These are phyloP conservation scores for Lentinula aciculospora DNA, from an alignment of 768 basidiomycete species.

Conservation along the genomic window DNA sequence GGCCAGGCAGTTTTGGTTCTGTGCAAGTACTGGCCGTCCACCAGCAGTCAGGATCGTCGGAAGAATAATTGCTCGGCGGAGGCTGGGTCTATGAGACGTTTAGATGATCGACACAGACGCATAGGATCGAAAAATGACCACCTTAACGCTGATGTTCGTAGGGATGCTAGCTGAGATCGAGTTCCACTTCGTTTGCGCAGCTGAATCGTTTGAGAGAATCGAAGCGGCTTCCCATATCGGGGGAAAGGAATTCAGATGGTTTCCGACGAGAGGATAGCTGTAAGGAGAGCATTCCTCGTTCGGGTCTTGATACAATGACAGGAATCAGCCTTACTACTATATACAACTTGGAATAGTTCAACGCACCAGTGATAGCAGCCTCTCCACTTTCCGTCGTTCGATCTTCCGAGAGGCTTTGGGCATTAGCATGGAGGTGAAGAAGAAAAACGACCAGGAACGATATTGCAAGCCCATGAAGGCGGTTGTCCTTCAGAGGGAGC, in stretches of 20 bases:
- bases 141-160: slow-evolving; percentile 37
- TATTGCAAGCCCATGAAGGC: neutral
- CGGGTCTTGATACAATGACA: slow-evolving; percentile 19
- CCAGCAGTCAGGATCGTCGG: slow-evolving; percentile 46
- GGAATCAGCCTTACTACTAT: too few relatives aligned
- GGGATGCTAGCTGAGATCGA: slow-evolving; percentile 39
- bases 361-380: slow-evolving; percentile 30
- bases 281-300: slow-evolving; percentile 38
- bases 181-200: slow-evolving; percentile 37
- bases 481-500: too few relatives aligned
- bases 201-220: slow-evolving; percentile 36
- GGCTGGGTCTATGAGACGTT: slow-evolving; percentile 3
- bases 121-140: slow-evolving; percentile 11
- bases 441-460: neutral
- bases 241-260: slow-evolving; percentile 33
- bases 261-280: slow-evolving; percentile 28
- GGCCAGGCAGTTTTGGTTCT: slow-evolving; percentile 37
- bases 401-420: slow-evolving; percentile 16
- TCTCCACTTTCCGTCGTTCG: slow-evolving; percentile 29
- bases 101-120: slow-evolving; percentile 9
- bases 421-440: neutral
- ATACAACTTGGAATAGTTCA: slow-evolving; percentile 8
- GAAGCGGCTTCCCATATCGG: slow-evolving; percentile 36
- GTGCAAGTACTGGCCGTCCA: slow-evolving; percentile 33
- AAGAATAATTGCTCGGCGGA: slow-evolving; percentile 17